Base-by-base conservation (phyloP, 2,329 filamentous ascomycete genomes). In the Colletotrichum sp. region DNA sequence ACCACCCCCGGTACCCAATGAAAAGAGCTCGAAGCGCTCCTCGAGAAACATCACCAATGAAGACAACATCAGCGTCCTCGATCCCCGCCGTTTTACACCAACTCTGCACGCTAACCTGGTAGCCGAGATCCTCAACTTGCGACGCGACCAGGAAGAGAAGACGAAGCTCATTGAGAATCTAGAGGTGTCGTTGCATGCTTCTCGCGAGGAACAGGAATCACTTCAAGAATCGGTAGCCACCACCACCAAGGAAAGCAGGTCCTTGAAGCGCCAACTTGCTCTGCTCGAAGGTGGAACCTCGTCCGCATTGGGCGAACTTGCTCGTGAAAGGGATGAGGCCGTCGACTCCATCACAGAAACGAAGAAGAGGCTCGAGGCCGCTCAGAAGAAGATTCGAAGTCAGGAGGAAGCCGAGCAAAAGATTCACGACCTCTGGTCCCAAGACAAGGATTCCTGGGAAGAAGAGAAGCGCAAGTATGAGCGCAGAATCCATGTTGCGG, bases 101-200 rank as follows among this genome's bases (percentile, higher is more conserved):
- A 99, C 96, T 0, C 87, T 99, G 13, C 97, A 99, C 84, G 97
- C 97, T 10, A 98, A 95, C 66, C 88, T 99, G 8, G 96, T 99
- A 1, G 96, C 96, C 0, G 97, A 99, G 84, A 99, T 99, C 78
- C 88, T 99, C 52, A 92, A 93, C 3, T 87, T 99, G 66, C 92
- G 96, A 26, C 91, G 97, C 74, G 97, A 99, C 78, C 92, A 99
- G 77, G 97, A 99, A 82, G 95, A 95, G 57, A 98, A 98, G 85
- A 91, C 93, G 60, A 95, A 92, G 80, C 90, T 95, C 69, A 98
- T 99, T 71, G 96, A 98, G 82, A 92, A 91, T 69, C 88, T 99
- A 18, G 97, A 99, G 85, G 88, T 90, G 2, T 92, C 90, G 30
- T 87, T 99, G 39, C 93, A 98, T 77, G 87, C 90, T 2, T 89